Conservation (phyloP, 768 basidiomycete genomes). For the Mycena galopus region DNA sequence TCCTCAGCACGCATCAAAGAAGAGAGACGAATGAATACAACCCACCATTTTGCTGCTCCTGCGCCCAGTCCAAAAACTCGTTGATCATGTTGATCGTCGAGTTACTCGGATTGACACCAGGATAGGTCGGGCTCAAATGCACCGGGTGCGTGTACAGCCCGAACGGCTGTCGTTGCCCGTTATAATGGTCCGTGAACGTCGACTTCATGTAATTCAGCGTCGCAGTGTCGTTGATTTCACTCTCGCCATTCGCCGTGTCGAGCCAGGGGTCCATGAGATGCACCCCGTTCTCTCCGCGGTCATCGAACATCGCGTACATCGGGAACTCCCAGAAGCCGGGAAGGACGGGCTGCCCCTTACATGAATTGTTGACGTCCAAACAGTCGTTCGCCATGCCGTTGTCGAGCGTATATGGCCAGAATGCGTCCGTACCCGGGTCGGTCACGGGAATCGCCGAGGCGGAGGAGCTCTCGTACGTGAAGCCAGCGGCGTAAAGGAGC, state of each 20-base stretch:
- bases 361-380: constrained; percentile 63
- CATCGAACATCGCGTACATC: constrained; percentile 85
- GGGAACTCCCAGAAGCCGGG: constrained; percentile 90
- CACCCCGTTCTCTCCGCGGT: constrained; percentile 62
- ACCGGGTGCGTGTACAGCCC: constrained; percentile 89
- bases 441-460: constrained; percentile 75
- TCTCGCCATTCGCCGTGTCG: constrained; percentile 67
- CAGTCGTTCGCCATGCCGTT: constrained; percentile 86
- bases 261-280: constrained; percentile 91
- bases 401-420: constrained; percentile 88
- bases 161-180: constrained; percentile 80
- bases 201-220: constrained; percentile 80
- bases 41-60: constrained; percentile 72
- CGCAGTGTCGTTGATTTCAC: constrained; percentile 66
- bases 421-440: constrained; percentile 77
- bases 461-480: constrained; percentile 80
- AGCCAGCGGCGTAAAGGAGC: constrained; percentile 64
- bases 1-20: no score
- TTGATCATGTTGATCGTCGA: constrained; percentile 83
- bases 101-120: constrained; percentile 64
- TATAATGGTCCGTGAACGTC: constrained; percentile 83
- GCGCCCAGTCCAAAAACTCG: constrained; percentile 85
- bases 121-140: constrained; percentile 69
- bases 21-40: no score
- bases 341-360: constrained; percentile 77